Evolutionary conservation across 768 basidiomycete genomes (phyloP), one percentile per base, ranked within the genome.

Genomic region (Serendipita sp.): DNA sequence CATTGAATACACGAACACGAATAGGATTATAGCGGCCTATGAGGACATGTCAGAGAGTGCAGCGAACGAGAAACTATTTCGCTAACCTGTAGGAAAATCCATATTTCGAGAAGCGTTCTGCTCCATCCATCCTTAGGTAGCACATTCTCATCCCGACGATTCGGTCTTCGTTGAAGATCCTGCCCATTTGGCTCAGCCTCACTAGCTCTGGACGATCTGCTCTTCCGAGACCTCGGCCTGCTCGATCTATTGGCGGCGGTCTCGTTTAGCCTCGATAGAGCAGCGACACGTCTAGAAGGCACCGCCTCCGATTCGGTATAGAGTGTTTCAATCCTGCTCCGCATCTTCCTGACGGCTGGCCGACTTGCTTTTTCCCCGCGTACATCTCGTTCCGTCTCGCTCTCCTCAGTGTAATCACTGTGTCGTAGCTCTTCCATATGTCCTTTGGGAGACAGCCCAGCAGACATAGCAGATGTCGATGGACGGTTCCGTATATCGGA

Each of bases 1-100:
- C 84, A 90, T 87, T 38, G 86, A 82, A 79, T 83, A 89, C 64
- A 92, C 72, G 73, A 92, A 92, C 63, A 90, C 83, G 46, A 85
- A 64, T 37, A 91, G 78, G 67, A 92, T 83, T 66, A 90, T 78
- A 5, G 73, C 76, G 70, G 92, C 90, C 56, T 60, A 35, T 24
- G 8, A 24, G 10, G 18, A 30, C 28, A 8, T 10, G 56, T 60
- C n/a, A 51, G n/a, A 18, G 34, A 34, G 56, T 24, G 30, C 11
- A 60, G 16, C 16, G n/a, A 32, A 51, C 8, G 48, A 13, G 13
- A 41, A 13, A 13, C 13, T 41, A 13, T 41, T 41, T 13, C 7
- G 35, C 56, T 28, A 10, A 38, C 56, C 73, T 92, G 90, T 66
- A 90, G 72, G 88, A 89, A 89, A 67, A 92, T 73, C 90, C 90